Base-by-base conservation (phyloP, 164 flowering plant genomes). In the Pachysandra terminalis region DNA sequence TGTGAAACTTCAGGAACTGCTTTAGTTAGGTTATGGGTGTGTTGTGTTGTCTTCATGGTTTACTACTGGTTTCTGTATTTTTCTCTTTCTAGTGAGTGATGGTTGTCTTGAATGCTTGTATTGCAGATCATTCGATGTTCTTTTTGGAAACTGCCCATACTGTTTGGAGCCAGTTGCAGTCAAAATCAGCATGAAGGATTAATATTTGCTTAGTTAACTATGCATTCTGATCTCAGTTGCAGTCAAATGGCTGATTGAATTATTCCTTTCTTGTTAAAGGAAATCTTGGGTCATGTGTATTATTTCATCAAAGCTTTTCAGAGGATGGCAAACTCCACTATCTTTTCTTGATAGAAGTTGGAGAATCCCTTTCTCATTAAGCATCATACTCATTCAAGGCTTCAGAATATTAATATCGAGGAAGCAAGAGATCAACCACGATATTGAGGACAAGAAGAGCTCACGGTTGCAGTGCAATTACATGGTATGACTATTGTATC, bases 141-240 rank as follows among this genome's bases (percentile, higher is more conserved):
- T 90, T 35, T 92, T 88, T 79, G 97, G 97, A 57, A 85, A 80
- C 61, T 92, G 97, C 48, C 96, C 97, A 9, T 92, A 92, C 76
- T 90, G 96, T 72, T 90, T 89, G 8, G 90, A 82, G 40, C 94
- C 91, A 22, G 83, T 92, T 69, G 97, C 96, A 13, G 86, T 90
- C 65, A 90, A 85, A 77, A 65, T 81, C 55, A 75, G 70, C 74
- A 65, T 55, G 15, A 75, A 74, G 37, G 73, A 71, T 26, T 79
- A 75, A 69, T 27, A 21, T 24, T 32, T 45, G 35, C 58, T 37
- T 28, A 27, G 28, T 56, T 15, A 13, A 45, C 51, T 45, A 13
- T 10, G 51, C 51, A 15, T 5, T 40, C 10, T 5, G 15, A 45
- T 5, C 15, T 45, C 51, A 45, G 51, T 45, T 45, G 51, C 51